A percentile compares a stretch with the other conserved stretches of the same genome.
These are phyloP conservation scores for Aspergillus leporis DNA, from an alignment of 495 filamentous ascomycete species.

Conservation along the genomic window DNA sequence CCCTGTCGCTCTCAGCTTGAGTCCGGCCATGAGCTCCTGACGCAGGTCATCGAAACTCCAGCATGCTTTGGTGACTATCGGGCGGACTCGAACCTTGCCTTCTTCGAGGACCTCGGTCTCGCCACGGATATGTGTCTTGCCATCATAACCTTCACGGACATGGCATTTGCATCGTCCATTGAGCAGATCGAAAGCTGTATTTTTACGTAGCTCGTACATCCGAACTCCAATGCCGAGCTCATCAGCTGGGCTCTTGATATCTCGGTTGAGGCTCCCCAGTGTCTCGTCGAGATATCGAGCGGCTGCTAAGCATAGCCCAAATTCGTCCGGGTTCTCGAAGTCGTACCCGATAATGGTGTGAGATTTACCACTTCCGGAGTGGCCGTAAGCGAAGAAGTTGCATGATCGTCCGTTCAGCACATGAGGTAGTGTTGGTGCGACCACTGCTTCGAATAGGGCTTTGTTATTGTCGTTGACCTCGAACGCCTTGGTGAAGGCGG, in stretches of 20 bases:
- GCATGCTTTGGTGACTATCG: conserved; percentile 23
- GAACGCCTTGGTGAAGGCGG: conserved; percentile 11
- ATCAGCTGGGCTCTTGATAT: not conserved
- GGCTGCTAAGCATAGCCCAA: conserved; percentile 26
- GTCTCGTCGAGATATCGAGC: conserved; percentile 15
- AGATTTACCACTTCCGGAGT: conserved; percentile 30
- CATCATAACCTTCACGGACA: conserved; percentile 26
- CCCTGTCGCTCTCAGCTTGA: conserved; percentile 21
- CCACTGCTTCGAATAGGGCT: conserved; percentile 13
- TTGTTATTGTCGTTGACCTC: conserved; percentile 8
- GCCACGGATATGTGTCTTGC: conserved; percentile 23
- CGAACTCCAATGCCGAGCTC: conserved; percentile 25
- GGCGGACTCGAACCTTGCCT: conserved; percentile 26
- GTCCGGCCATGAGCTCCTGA: conserved; percentile 12
- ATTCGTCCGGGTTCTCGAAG: conserved; percentile 17
- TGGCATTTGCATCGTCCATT: conserved; percentile 22
- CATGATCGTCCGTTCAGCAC: conserved; percentile 12
- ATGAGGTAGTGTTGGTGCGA: conserved; percentile 10
- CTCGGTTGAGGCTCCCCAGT: conserved; percentile 13
- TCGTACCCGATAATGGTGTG: conserved; percentile 33
- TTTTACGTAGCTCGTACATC: conserved; percentile 28
- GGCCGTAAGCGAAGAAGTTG: conserved; percentile 32
- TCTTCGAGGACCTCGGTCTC: conserved; percentile 26
- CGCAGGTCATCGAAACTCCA: conserved; percentile 27
- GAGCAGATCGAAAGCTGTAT: conserved; percentile 28